Percentiles rank a stretch among this genome's conserved stretches.
These are phyloP conservation scores for Penicillium concentricum DNA, from an alignment of 2,329 filamentous ascomycete species.

Conservation along the genomic window DNA sequence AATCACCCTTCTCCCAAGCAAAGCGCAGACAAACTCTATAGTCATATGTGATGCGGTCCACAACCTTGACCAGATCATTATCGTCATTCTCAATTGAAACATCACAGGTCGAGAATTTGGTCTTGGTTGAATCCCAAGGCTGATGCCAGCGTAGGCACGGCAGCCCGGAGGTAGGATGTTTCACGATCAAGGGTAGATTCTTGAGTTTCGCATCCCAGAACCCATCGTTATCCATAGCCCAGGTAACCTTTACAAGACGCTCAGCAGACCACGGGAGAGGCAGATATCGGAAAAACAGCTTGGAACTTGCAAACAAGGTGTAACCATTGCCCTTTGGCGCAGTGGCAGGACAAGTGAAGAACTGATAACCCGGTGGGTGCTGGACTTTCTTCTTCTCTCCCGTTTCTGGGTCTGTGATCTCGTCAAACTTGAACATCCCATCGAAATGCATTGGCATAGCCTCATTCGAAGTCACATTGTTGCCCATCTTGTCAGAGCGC, in stretches of 20 bases:
- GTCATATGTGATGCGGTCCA: slow-evolving; percentile 51
- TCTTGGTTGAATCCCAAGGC: slow-evolving; percentile 54
- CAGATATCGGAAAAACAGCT: slow-evolving; percentile 50
- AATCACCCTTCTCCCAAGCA: slow-evolving; percentile 56
- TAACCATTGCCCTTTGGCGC: slow-evolving; percentile 54
- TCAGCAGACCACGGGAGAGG: slow-evolving; percentile 34
- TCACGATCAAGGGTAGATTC: slow-evolving; percentile 46
- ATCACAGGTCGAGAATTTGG: slow-evolving; percentile 50
- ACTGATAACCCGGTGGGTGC: slow-evolving; percentile 52
- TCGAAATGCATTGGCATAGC: slow-evolving; percentile 61
- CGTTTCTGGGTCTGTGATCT: slow-evolving; percentile 35
- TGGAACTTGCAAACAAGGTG: slow-evolving; percentile 56
- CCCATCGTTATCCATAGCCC: slow-evolving; percentile 51
- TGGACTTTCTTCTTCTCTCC: slow-evolving; percentile 46
- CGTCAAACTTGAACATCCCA: slow-evolving; percentile 56
- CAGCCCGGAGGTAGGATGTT: slow-evolving; percentile 47
- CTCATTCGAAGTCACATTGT: slow-evolving; percentile 55
- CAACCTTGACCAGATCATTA: slow-evolving; percentile 36
- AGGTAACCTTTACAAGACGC: slow-evolving; percentile 31
- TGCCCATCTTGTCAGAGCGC: slow-evolving; percentile 44
- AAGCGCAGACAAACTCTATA: slow-evolving; percentile 52
- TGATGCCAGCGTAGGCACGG: slow-evolving; percentile 57
- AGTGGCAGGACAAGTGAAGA: slow-evolving; percentile 47
- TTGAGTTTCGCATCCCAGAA: slow-evolving; percentile 49
- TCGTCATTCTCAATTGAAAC: slow-evolving; percentile 46